Conservation (phyloP, 805 yeast genomes). For the Spathaspora girioi region DNA sequence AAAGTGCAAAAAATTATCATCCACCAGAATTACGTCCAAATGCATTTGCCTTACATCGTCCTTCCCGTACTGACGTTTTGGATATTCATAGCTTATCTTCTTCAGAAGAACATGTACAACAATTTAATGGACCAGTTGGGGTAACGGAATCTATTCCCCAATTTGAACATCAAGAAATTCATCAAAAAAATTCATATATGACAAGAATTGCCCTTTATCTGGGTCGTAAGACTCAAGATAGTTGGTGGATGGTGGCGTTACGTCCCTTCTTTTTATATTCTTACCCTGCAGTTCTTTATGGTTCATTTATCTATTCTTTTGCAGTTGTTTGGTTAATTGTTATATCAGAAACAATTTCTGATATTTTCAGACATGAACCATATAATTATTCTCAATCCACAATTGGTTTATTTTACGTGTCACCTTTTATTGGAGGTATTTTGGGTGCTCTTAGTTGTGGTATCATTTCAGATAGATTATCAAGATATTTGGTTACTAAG, state of each 20-base stretch:
- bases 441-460: slow-evolving; percentile 57
- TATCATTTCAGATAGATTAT: slow-evolving; percentile 44
- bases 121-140: slow-evolving; percentile 8
- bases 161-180: not conserved
- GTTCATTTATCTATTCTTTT: slow-evolving; percentile 49
- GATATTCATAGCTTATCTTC: slow-evolving; percentile 14
- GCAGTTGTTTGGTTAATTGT: slow-evolving; percentile 65
- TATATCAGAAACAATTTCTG: slow-evolving; percentile 53
- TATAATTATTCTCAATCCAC: slow-evolving; percentile 44
- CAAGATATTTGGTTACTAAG: slow-evolving; percentile 37
- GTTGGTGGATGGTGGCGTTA: slow-evolving; percentile 53
- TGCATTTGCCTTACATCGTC: slow-evolving; percentile 23
- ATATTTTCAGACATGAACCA: slow-evolving; percentile 43
- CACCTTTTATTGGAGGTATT: slow-evolving; percentile 57
- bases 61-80: slow-evolving; percentile 10
- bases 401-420: slow-evolving; percentile 51
- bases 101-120: slow-evolving; percentile 8
- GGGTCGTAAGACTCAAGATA: slow-evolving; percentile 48
- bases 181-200: slow-evolving; percentile 2
- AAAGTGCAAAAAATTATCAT: slow-evolving; percentile 22
- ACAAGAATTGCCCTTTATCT: slow-evolving; percentile 33
- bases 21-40: slow-evolving; percentile 26
- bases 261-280: slow-evolving; percentile 50
- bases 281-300: slow-evolving; percentile 51
- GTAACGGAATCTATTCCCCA: slow-evolving; percentile 7